These are phyloP conservation scores for Melaleuca quinquenervia DNA, from an alignment of 345 rosid genomes.

Conservation along the genomic window DNA sequence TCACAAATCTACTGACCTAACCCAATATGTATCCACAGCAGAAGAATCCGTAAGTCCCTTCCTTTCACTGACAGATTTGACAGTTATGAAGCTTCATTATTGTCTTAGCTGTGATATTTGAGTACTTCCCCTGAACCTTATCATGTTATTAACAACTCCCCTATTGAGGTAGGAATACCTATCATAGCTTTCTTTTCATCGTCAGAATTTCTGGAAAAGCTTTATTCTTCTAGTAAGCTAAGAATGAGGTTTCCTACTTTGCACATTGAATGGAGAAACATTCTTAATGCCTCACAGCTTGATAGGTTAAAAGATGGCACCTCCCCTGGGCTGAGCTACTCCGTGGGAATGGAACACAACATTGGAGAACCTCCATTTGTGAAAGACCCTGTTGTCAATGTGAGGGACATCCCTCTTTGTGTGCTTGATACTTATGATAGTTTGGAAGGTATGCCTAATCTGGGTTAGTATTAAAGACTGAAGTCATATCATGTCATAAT, in stretches of 20 bases:
- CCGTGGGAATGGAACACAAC: constrained; percentile 11
- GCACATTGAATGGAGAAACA: neutral
- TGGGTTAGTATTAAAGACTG: neutral
- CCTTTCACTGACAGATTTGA: neutral
- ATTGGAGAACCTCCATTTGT: constrained; percentile 11
- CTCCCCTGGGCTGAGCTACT: constrained; percentile 1
- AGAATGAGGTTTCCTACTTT: neutral
- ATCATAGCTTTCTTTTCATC: neutral
- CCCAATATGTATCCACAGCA: constrained; percentile 7
- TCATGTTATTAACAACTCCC: neutral
- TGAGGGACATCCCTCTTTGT: constrained; percentile 21
- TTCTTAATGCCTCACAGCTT: constrained; percentile 44
- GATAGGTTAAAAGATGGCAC: constrained; percentile 34
- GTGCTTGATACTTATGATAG: constrained; percentile 56
- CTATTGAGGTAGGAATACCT: neutral
- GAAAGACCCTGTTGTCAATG: constrained; percentile 12
- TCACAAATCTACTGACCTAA: constrained; percentile 5
- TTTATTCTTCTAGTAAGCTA: neutral
- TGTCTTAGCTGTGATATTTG: neutral
- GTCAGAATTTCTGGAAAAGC: neutral
- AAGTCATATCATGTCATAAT: constrained; percentile 27
- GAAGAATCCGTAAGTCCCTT: constrained; percentile 18
- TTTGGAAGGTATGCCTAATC: constrained; percentile 35
- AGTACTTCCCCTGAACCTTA: neutral
- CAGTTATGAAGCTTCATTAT: neutral